Percentiles rank a stretch among this genome's conserved stretches.
phyloP scores from a whole-genome alignment of 257 asterid genomes.

The Solanum piurae region DNA sequence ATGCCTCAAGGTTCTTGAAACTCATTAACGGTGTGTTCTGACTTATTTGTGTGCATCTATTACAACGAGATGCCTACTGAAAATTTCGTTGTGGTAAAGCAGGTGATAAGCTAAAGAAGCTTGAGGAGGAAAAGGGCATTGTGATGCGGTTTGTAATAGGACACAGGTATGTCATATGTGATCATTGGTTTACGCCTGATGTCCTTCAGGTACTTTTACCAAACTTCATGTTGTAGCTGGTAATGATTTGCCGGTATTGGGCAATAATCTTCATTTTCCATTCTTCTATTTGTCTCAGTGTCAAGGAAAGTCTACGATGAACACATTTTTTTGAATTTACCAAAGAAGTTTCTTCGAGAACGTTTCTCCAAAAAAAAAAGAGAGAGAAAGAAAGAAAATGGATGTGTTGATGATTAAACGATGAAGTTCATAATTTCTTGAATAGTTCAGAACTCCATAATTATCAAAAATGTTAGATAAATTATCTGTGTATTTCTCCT shows the following conservation, averaged over 20 bases:
- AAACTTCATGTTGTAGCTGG: not conserved
- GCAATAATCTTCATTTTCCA: not conserved
- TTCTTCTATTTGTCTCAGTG: not conserved
- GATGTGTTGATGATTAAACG: not conserved
- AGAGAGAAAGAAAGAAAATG: not conserved
- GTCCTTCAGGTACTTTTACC: not conserved
- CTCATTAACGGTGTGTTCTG: not conserved
- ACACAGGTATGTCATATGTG: constrained; percentile 31
- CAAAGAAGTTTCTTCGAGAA: not conserved
- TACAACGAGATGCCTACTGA: not conserved
- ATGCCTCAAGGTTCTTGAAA: constrained; percentile 60
- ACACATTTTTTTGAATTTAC: not conserved
- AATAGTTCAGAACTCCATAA: not conserved
- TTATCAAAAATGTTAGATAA: not conserved
- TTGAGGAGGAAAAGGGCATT: constrained; percentile 54
- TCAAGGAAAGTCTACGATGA: not conserved
- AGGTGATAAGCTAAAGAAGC: constrained; percentile 47
- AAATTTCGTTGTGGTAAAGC: not conserved
- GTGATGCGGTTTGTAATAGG: constrained; percentile 47
- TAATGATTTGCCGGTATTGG: not conserved
- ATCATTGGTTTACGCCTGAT: not conserved
- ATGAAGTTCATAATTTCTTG: not conserved
- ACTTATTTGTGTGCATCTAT: not conserved
- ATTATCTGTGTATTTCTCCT: not conserved
- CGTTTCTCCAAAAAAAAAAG: no score